Evolutionary conservation across 129 eudicot species (phyloP), one percentile per base, ranked within the genome.

Genomic region (Lactuca saligna): DNA sequence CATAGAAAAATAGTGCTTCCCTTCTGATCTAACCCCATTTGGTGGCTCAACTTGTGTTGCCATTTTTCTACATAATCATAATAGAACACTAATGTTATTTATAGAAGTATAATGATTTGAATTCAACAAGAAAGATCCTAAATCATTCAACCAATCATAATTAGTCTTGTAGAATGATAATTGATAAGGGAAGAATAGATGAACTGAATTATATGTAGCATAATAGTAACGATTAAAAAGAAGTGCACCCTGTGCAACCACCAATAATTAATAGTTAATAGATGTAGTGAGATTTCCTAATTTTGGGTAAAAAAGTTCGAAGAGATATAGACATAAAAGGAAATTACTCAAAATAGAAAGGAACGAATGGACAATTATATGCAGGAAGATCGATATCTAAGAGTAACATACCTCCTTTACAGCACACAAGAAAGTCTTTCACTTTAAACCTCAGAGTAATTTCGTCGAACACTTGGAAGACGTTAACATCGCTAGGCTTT

Each of bases 11-110:
- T 88, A 88, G 64, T 83, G 96, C 54, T 88, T 88, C 64, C 96
- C 96, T 79, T 46, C 81, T 20, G 72, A 25, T 59, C 82, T 63
- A 20, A 88, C 65, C 60, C 96, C 91, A 25, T 85, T 85, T 6
- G 96, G 96, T 54, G 96, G 96, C 63, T 88, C 91, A 37, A 88
- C 96, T 5, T 84, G 96, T 66, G 91, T 85, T 70, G 96, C 96
- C 96, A 88, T 86, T 65, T 70, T 38, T 62, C 79, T 67, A 38
- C 58, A 78, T 7, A 51, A 39, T 11, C 8, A 11, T 10, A 66
- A 25, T 50, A 53, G 38, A 9, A 25, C 51, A 17, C 14, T 74
- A 39, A 73, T 46, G 11, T 14, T 20, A 42, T 54, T 31, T 17
- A 17, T 32, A 11, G 9, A 6, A 50, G 37, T 34, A 35, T 41